These are phyloP conservation scores for Phytophthora hibernalis DNA, from an alignment of 352 stramenopile species.

Conservation along the genomic window DNA sequence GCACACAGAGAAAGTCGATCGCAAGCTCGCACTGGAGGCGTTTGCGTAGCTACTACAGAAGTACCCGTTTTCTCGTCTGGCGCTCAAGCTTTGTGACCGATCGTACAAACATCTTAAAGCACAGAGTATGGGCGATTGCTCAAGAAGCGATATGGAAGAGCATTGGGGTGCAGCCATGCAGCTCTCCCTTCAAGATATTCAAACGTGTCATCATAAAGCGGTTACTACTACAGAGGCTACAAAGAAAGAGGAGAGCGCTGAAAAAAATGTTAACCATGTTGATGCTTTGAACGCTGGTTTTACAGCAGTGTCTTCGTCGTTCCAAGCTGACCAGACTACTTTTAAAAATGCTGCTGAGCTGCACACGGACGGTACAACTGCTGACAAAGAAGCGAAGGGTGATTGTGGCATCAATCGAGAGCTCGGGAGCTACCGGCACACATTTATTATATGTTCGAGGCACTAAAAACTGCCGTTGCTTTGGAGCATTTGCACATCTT, in stretches of 20 bases:
- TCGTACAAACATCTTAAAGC: constrained; percentile 24
- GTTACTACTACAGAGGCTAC: constrained; percentile 10
- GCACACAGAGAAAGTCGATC: no score
- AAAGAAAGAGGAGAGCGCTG: neutral
- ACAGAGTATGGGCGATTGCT: constrained; percentile 6
- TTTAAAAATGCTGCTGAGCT: neutral
- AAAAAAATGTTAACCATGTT: neutral
- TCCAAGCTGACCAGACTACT: neutral
- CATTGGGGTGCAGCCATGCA: constrained; percentile 32
- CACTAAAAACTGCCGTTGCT: constrained; percentile 40
- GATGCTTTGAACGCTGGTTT: neutral
- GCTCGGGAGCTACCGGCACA: constrained; percentile 6
- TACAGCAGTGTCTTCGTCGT: neutral
- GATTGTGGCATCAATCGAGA: neutral
- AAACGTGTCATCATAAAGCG: neutral
- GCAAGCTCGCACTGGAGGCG: no score
- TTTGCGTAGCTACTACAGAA: constrained; percentile 48
- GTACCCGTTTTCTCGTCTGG: constrained; percentile 26
- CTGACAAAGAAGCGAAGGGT: neutral
- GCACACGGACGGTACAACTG: neutral
- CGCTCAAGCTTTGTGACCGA: constrained; percentile 23
- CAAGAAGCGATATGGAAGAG: constrained; percentile 34
- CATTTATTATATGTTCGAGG: constrained; percentile 31
- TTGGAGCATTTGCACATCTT: constrained; percentile 54
- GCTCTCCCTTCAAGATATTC: constrained; percentile 15